Percentiles rank a stretch among this genome's conserved stretches.
These are phyloP conservation scores for Neltuma alba DNA, from an alignment of 306 rosid species.

Conservation along the genomic window DNA sequence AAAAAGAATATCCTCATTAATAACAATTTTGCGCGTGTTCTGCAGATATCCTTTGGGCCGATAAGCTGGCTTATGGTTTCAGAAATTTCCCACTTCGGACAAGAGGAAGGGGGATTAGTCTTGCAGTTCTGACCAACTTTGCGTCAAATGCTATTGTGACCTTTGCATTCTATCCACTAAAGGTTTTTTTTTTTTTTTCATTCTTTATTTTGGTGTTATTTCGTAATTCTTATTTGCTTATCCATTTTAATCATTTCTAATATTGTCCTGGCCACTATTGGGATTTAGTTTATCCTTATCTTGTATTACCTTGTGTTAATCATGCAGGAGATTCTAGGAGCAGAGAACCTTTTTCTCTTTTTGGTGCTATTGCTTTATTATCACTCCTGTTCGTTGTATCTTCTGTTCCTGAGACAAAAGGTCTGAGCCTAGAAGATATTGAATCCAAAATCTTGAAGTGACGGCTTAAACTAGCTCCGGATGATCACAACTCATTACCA, in stretches of 20 bases:
- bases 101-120: slow-evolving; percentile 95
- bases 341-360: slow-evolving; percentile 94
- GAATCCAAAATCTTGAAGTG: slow-evolving; percentile 86
- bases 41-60: slow-evolving; percentile 97
- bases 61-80: slow-evolving; percentile 99
- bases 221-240: slow-evolving; percentile 10
- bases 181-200: slow-evolving; percentile 63
- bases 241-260: slow-evolving; percentile 15
- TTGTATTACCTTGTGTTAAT: slow-evolving; percentile 26
- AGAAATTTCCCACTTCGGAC: slow-evolving; percentile 85
- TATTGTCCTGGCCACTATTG: slow-evolving; percentile 2
- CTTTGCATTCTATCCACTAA: slow-evolving; percentile 85
- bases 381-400: slow-evolving; percentile 69
- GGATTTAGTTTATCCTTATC: slow-evolving; percentile 30
- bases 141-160: slow-evolving; percentile 91
- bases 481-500: slow-evolving; percentile 28
- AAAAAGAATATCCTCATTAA: not conserved
- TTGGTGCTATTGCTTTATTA: slow-evolving; percentile 74
- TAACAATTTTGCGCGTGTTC: slow-evolving; percentile 19
- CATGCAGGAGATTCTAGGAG: slow-evolving; percentile 87
- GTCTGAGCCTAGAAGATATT: slow-evolving; percentile 92
- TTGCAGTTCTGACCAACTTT: slow-evolving; percentile 92
- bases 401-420: slow-evolving; percentile 91
- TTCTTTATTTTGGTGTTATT: slow-evolving; percentile 13
- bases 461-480: slow-evolving; percentile 32